A percentile compares a stretch with the other conserved stretches of the same genome.
Conservation (phyloP, 139 green algal genomes). For the Chlorokybus atmophyticus region DNA sequence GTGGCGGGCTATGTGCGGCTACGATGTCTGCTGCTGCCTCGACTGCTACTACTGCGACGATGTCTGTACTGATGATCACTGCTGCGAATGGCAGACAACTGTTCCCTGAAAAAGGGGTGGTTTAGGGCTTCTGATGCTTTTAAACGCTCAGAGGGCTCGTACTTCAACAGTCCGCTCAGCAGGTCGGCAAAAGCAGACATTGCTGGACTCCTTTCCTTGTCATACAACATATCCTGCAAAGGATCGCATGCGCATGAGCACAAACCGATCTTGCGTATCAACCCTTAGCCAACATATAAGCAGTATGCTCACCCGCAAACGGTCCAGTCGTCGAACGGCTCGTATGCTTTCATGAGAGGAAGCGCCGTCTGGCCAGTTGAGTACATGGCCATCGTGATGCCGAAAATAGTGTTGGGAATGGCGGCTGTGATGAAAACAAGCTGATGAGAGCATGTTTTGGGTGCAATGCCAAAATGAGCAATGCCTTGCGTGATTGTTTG, state of each 20-base stretch:
- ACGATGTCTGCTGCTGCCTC: no score
- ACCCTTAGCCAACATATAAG: neutral
- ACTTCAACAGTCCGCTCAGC: constrained; percentile 41
- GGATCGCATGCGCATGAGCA: neutral
- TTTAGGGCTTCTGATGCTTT: constrained; percentile 54
- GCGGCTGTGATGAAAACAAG: constrained; percentile 4
- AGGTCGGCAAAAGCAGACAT: constrained; percentile 18
- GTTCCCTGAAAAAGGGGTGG: constrained; percentile 83
- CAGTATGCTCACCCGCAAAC: constrained; percentile 4
- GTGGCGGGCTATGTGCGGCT: no score
- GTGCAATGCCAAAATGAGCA: neutral
- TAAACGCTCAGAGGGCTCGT: constrained; percentile 51
- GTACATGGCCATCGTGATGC: constrained; percentile 12
- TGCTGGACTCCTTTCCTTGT: neutral
- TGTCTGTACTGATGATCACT: no score
- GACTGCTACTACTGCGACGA: no score
- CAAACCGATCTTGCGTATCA: no score
- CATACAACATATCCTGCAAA: neutral
- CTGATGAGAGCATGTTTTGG: neutral
- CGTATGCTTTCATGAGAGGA: constrained; percentile 52
- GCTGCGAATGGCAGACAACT: no score
- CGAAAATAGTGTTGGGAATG: constrained; percentile 27
- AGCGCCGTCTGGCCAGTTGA: constrained; percentile 65
- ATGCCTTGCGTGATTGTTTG: neutral
- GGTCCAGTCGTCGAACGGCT: constrained; percentile 45